Conservation (phyloP, 768 basidiomycete genomes). For the Phlebiopsis flavidoalba region DNA sequence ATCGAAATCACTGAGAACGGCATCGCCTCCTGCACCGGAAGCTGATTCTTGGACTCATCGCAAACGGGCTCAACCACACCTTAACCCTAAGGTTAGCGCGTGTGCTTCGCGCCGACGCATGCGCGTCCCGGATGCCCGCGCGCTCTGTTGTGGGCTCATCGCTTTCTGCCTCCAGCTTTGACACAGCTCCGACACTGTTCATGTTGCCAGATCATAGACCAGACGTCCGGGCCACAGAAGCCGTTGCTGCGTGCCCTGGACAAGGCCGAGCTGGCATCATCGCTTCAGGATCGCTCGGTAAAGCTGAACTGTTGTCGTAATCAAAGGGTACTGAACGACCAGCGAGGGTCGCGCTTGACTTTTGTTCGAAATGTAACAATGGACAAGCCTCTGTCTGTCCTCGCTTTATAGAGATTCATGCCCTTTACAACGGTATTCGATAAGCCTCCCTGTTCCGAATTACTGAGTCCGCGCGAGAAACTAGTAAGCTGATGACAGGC, state of each 20-base stretch:
- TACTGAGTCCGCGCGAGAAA: background rate
- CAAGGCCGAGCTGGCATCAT: slow-evolving; percentile 50
- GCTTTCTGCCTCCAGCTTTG: slow-evolving; percentile 44
- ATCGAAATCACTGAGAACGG: slow-evolving; percentile 92
- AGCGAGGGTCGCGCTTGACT: slow-evolving; percentile 75
- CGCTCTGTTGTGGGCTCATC: slow-evolving; percentile 31
- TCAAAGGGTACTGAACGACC: slow-evolving; percentile 78
- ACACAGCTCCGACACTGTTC: slow-evolving; percentile 80
- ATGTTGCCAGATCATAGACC: slow-evolving; percentile 88
- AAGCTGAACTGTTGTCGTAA: slow-evolving; percentile 85
- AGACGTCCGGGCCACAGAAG: slow-evolving; percentile 71
- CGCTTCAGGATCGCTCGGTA: slow-evolving; percentile 52
- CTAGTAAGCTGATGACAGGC: slow-evolving; percentile 35
- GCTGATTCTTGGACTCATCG: slow-evolving; percentile 60
- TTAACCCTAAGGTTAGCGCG: slow-evolving; percentile 45
- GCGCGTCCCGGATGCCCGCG: slow-evolving; percentile 26
- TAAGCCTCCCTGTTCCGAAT: background rate
- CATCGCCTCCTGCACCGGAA: slow-evolving; percentile 66
- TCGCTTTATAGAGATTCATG: slow-evolving; percentile 95
- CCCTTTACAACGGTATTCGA: slow-evolving; percentile 78
- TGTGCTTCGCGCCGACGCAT: slow-evolving; percentile 21
- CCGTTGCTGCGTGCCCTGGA: slow-evolving; percentile 66
- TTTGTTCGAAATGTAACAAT: slow-evolving; percentile 76
- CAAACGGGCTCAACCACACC: slow-evolving; percentile 67
- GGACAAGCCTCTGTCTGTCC: slow-evolving; percentile 55